Evolutionary conservation across 345 rosid species (phyloP).

Genomic region (Salix brachista): DNA sequence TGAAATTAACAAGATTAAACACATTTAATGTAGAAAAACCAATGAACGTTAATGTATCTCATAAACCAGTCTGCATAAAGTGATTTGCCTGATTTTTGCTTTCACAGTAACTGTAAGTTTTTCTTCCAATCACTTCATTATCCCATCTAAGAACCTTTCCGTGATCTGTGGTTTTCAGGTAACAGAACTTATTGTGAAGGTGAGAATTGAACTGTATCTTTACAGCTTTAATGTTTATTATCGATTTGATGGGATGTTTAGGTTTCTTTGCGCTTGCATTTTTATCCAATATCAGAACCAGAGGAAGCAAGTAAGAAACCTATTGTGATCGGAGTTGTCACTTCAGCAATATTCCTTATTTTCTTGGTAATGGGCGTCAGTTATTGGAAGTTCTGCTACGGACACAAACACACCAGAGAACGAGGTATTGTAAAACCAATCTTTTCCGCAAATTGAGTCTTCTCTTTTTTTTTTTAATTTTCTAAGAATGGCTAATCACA

Average conservation of each 20-base stretch:
- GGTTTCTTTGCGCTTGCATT: not conserved
- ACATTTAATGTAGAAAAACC: too few species aligned
- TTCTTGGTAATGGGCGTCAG: conserved; percentile 1
- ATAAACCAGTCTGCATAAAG: too few species aligned
- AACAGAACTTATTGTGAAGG: not conserved
- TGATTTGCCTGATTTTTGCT: too few species aligned
- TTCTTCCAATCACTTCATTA: too few species aligned
- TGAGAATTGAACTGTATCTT: not conserved
- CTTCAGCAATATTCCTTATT: conserved; percentile 1
- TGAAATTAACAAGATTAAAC: too few species aligned
- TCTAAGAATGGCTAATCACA: not conserved
- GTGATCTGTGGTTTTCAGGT: not conserved
- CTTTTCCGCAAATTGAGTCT: not conserved
- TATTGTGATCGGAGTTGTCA: conserved; percentile 9
- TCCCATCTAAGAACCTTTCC: too few species aligned
- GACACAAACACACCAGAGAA: not conserved
- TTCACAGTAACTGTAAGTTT: too few species aligned
- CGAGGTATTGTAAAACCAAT: conserved; percentile 5
- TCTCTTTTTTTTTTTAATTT: too few species aligned
- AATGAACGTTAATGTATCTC: too few species aligned
- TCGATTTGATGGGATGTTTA: not conserved
- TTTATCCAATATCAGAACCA: not conserved
- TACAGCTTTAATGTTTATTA: not conserved
- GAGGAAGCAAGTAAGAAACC: not conserved
- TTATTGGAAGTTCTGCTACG: conserved; percentile 19